phyloP scores from a whole-genome alignment of 768 basidiomycete species.

The Tephrocybe rancida region DNA sequence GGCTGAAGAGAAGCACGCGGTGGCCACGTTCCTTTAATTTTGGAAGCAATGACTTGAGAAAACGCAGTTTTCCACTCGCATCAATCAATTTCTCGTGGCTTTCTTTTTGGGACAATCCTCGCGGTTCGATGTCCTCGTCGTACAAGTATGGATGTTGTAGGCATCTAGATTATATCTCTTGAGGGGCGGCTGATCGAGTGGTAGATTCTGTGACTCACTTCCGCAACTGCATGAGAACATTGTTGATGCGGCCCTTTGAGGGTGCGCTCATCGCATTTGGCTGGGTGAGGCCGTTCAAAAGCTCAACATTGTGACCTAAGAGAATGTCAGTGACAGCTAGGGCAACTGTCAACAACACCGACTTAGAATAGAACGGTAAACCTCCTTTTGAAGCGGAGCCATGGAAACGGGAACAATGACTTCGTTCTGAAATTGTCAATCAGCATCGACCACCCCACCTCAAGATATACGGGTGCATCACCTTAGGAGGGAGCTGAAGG shows the following conservation, averaged over 20 bases:
- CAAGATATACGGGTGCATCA: constrained; percentile 25
- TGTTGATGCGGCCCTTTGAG: constrained; percentile 67
- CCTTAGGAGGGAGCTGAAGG: constrained; percentile 89
- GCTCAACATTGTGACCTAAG: constrained; percentile 69
- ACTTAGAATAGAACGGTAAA: constrained; percentile 88
- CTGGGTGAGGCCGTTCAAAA: constrained; percentile 62
- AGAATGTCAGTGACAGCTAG: constrained; percentile 6
- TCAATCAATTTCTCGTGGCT: constrained; percentile 81
- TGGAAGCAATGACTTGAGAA: constrained; percentile 77
- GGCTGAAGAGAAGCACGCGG: constrained; percentile 89
- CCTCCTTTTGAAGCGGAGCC: constrained; percentile 82
- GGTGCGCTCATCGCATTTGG: constrained; percentile 31
- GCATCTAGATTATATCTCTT: constrained; percentile 51
- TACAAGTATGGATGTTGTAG: constrained; percentile 92
- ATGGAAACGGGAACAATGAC: constrained; percentile 92
- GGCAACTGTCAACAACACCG: constrained; percentile 22
- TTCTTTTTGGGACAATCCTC: constrained; percentile 53
- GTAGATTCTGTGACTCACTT: constrained; percentile 53
- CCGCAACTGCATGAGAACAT: constrained; percentile 85
- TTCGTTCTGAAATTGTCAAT: constrained; percentile 62
- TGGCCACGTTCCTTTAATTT: constrained; percentile 86
- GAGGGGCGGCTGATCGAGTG: neutral
- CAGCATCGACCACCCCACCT: neutral
- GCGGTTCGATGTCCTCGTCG: constrained; percentile 77
- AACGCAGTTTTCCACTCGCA: constrained; percentile 82